phyloP scores from a whole-genome alignment of 805 yeast species.

The Myxozyma geophila region DNA sequence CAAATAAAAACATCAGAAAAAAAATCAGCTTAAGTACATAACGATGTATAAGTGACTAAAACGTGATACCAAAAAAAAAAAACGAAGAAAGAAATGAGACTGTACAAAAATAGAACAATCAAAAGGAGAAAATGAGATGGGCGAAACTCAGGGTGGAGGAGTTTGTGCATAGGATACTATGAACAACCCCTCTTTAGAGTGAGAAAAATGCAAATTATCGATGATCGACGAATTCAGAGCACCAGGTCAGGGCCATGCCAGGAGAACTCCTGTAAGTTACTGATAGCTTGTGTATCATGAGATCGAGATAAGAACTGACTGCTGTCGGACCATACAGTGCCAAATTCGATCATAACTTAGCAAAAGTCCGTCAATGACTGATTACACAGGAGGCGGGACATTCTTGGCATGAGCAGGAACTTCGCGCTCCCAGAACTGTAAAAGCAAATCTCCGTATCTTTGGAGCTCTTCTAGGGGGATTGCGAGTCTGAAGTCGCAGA shows the following conservation, averaged over 20 bases:
- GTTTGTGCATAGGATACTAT: neutral
- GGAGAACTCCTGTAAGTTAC: too few relatives aligned
- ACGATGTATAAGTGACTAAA: neutral
- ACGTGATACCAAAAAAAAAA: neutral
- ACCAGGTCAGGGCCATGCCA: too few relatives aligned
- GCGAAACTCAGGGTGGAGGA: neutral
- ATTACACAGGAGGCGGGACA: neutral
- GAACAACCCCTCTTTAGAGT: too few relatives aligned
- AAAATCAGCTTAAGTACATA: neutral
- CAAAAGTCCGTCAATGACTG: neutral
- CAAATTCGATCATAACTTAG: too few relatives aligned
- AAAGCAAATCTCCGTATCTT: constrained; percentile 81
- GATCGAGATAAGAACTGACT: too few relatives aligned
- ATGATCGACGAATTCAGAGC: too few relatives aligned
- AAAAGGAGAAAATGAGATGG: neutral
- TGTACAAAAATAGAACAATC: neutral
- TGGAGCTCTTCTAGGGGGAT: constrained; percentile 90
- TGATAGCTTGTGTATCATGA: too few relatives aligned
- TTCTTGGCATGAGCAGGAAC: constrained; percentile 11
- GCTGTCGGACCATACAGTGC: too few relatives aligned
- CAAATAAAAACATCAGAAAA: neutral
- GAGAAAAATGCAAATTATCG: too few relatives aligned
- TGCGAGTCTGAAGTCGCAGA: constrained; percentile 84
- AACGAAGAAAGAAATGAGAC: neutral
- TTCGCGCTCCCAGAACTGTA: constrained; percentile 76